phyloP scores from a whole-genome alignment of 805 yeast genomes.

The Tetrapisispora iriomotensis region DNA sequence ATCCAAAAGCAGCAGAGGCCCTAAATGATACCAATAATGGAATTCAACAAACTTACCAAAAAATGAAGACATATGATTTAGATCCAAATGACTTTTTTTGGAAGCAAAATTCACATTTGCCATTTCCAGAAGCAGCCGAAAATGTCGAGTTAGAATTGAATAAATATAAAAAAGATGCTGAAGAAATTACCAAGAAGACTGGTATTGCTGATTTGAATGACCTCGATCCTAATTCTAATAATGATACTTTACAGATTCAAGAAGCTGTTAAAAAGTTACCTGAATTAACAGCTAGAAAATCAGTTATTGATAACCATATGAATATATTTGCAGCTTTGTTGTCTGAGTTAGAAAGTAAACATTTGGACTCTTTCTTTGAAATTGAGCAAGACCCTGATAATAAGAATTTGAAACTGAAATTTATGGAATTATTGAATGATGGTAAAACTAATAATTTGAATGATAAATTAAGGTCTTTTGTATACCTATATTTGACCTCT shows the following conservation, averaged over 20 bases:
- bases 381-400: constrained; percentile 71
- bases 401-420: constrained; percentile 42
- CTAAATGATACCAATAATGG: constrained; percentile 20
- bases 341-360: constrained; percentile 75
- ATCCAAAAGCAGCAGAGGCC: constrained; percentile 20
- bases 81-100: constrained; percentile 94
- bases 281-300: constrained; percentile 79
- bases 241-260: constrained; percentile 59
- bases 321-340: constrained; percentile 79
- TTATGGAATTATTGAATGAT: constrained; percentile 45
- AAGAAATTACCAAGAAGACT: constrained; percentile 69
- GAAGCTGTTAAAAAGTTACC: constrained; percentile 90
- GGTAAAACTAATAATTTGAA: constrained; percentile 50
- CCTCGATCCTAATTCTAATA: constrained; percentile 44
- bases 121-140: constrained; percentile 99
- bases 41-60: neutral
- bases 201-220: constrained; percentile 63
- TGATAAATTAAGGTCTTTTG: constrained; percentile 83
- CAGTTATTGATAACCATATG: constrained; percentile 93
- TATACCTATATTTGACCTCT: constrained; percentile 59
- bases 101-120: constrained; percentile 71
- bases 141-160: constrained; percentile 80
- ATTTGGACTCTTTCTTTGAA: constrained; percentile 84
- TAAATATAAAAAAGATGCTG: constrained; percentile 77
- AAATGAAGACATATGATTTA: constrained; percentile 58